Conservation (phyloP, 2,329 filamentous ascomycete genomes). For the Phialophora macrospora region DNA sequence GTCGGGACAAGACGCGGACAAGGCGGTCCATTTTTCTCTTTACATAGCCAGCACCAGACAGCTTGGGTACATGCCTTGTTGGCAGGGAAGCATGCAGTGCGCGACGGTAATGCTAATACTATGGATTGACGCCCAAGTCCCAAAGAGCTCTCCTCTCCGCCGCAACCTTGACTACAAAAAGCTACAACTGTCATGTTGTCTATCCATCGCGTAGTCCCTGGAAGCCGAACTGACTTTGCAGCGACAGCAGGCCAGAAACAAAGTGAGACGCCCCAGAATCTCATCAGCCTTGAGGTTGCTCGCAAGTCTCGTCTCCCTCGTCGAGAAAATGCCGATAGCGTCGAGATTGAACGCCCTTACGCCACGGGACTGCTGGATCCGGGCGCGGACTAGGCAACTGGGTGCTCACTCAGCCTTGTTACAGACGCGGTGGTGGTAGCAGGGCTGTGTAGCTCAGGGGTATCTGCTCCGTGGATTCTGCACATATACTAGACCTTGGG, state of each 20-base stretch:
- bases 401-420: too few species aligned
- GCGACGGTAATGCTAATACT: neutral
- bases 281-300: neutral
- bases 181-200: neutral
- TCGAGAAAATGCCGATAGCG: neutral
- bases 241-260: neutral
- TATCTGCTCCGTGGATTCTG: neutral
- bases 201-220: neutral
- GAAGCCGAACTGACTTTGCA: neutral
- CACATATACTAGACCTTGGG: neutral
- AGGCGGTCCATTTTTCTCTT: neutral
- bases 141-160: neutral
- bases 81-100: neutral
- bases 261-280: neutral
- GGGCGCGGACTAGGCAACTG: neutral
- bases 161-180: neutral
- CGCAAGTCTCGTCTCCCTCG: neutral
- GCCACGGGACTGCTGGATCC: neutral
- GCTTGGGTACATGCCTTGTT: neutral
- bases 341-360: neutral
- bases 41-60: neutral
- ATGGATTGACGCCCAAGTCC: neutral
- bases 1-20: neutral
- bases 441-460: too few species aligned
- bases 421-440: too few species aligned